These are phyloP conservation scores for Chalciporus pseudorubinellus DNA, from an alignment of 768 basidiomycete species.

Conservation along the genomic window DNA sequence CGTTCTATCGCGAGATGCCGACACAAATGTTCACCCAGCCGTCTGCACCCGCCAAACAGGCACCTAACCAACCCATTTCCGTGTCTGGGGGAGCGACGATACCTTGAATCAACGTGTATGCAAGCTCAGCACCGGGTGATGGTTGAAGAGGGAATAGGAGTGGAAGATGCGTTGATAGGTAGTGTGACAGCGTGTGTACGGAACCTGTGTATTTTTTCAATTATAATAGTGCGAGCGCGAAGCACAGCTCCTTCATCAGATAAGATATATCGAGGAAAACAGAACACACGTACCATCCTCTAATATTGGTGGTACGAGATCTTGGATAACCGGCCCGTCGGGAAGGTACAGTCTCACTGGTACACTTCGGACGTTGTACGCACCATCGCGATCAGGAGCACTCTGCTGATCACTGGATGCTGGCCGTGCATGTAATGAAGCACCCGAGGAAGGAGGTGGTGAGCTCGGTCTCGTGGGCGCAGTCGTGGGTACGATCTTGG, in stretches of 20 bases:
- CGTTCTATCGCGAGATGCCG: conserved; percentile 43
- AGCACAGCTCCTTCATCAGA: conserved; percentile 2
- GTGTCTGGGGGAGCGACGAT: conserved; percentile 78
- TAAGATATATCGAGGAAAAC: background rate
- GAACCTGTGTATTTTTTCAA: conserved; percentile 47
- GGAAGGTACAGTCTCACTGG: conserved; percentile 89
- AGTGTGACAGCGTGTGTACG: conserved; percentile 65
- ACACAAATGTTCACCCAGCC: conserved; percentile 94
- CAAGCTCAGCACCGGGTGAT: conserved; percentile 49
- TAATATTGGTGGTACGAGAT: conserved; percentile 75
- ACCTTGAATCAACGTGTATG: conserved; percentile 82
- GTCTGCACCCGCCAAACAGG: conserved; percentile 88
- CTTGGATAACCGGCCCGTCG: conserved; percentile 89
- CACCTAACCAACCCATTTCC: conserved; percentile 93
- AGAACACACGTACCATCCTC: conserved; percentile 61
- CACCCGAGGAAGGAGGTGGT: conserved; percentile 47
- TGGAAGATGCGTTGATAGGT: conserved; percentile 72
- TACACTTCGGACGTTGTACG: conserved; percentile 83
- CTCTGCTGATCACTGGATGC: conserved; percentile 59
- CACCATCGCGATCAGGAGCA: conserved; percentile 69
- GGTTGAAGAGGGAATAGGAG: conserved; percentile 67
- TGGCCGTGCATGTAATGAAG: conserved; percentile 62
- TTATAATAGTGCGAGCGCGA: background rate
- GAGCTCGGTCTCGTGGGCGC: conserved; percentile 59
- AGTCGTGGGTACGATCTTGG: conserved; percentile 87